These are phyloP conservation scores for Butyriboletus loyo DNA, from an alignment of 768 basidiomycete genomes.

Conservation along the genomic window DNA sequence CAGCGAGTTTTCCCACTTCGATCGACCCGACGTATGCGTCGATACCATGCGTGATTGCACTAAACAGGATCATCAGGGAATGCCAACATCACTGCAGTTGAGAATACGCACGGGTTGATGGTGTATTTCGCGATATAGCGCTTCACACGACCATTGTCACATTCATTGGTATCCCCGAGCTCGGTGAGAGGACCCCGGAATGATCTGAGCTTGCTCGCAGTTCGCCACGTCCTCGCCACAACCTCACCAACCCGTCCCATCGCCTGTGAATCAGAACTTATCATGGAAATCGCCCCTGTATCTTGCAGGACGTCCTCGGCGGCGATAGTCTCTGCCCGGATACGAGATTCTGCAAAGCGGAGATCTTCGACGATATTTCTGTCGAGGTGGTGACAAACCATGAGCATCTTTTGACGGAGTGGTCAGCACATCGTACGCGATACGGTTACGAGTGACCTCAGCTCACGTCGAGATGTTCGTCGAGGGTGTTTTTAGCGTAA, in stretches of 20 bases:
- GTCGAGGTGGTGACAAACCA: conserved; percentile 99
- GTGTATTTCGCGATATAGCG: conserved; percentile 96
- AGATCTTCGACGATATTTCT: conserved; percentile 89
- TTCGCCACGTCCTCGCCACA: conserved; percentile 89
- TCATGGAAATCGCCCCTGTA: conserved; percentile 92
- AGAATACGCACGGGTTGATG: conserved; percentile 78
- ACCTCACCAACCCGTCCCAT: conserved; percentile 99
- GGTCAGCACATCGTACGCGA: not conserved
- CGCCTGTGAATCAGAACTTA: conserved; percentile 94
- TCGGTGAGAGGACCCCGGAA: conserved; percentile 67
- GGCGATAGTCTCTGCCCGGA: conserved; percentile 93
- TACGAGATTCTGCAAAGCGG: conserved; percentile 94
- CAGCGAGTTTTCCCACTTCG: conserved; percentile 79
- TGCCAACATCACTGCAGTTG: not conserved
- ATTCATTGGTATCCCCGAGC: conserved; percentile 43
- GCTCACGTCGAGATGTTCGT: conserved; percentile 93
- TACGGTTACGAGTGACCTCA: no score
- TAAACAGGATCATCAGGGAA: not conserved
- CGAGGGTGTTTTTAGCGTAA: conserved; percentile 85
- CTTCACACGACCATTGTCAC: conserved; percentile 89
- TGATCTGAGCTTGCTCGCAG: conserved; percentile 91
- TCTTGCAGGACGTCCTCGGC: conserved; percentile 97
- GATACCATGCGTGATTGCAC: conserved; percentile 93
- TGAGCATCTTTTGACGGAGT: conserved; percentile 73
- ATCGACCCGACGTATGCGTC: conserved; percentile 84